Evolutionary conservation across 139 green algal genomes (phyloP), one percentile per base, ranked within the genome.

Genomic region (Volvox africanus): DNA sequence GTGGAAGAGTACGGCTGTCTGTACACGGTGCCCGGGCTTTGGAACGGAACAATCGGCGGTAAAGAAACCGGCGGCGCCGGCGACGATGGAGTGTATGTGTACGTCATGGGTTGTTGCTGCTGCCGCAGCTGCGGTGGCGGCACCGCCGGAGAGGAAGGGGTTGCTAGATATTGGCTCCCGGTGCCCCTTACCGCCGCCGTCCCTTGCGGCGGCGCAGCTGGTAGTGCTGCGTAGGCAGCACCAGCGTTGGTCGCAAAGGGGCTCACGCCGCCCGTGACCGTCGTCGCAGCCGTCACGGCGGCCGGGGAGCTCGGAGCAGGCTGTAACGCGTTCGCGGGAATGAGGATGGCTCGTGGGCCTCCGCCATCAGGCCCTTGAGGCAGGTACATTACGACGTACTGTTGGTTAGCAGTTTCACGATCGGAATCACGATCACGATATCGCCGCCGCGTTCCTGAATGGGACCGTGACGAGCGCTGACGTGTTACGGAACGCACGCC

Each of bases 311-410:
- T 12, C 2, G 86, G 86, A 13, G 86, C 86, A 0, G 71, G 30
- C 86, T 90, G 86, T 16, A 90, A n/a, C 0, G 86, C 44, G 1
- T 69, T 35, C 9, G 73, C 36, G 2, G 86, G 86, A 2, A 90
- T 75, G 28, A 90, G 86, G 71, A 90, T 81, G 19, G 86, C 86
- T 20, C 55, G n/a, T 1, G 86, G 50, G 44, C 73, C 73, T 32
- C 71, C 50, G 30, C 86, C 73, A 32, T 76, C 73, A 2, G 86
- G 86, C 16, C 86, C 73, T 62, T 83, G 50, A 3, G 86, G 86
- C 30, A 84, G 16, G 50, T 90, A 90, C 30, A 90, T 61, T n/a
- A 90, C 50, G 24, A 90, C 73, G 30, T 84, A 90, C n/a, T 81
- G 73, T 69, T 90, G 71, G 16, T 79, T 30, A 36, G 26, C 22